phyloP scores from a whole-genome alignment of 345 rosid genomes.

The Geranium rotundifolium region DNA sequence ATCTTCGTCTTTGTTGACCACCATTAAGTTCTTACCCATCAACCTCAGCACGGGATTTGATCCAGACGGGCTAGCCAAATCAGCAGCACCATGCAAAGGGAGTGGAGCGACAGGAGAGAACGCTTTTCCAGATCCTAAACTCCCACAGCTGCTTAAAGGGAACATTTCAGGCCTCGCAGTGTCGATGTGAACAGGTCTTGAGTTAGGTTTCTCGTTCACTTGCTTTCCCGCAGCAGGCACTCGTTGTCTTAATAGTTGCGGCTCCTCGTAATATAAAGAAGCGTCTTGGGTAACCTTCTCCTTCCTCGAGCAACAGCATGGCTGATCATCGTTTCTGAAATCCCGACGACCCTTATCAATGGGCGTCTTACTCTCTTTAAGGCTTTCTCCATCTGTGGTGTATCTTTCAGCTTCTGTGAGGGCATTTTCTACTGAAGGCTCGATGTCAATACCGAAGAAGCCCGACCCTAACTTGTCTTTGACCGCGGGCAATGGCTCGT shows the following conservation, averaged over 20 bases:
- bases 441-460: slow-evolving; percentile 19
- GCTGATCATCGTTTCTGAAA: slow-evolving; percentile 37
- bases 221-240: slow-evolving; percentile 24
- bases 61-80: slow-evolving; percentile 61
- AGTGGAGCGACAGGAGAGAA: slow-evolving; percentile 14
- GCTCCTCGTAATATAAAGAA: slow-evolving; percentile 37
- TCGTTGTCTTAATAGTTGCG: slow-evolving; percentile 49
- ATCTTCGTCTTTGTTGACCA: slow-evolving; percentile 76
- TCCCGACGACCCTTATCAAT: slow-evolving; percentile 33
- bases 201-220: slow-evolving; percentile 14
- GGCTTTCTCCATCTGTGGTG: slow-evolving; percentile 21
- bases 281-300: slow-evolving; percentile 46
- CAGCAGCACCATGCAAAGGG: slow-evolving; percentile 19
- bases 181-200: slow-evolving; percentile 21
- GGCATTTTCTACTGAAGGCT: slow-evolving; percentile 10
- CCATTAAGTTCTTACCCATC: slow-evolving; percentile 96
- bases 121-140: slow-evolving; percentile 28
- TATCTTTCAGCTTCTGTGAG: slow-evolving; percentile 24
- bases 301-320: slow-evolving; percentile 87
- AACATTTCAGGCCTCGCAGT: slow-evolving; percentile 23
- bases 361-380: slow-evolving; percentile 20
- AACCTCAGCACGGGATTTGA: slow-evolving; percentile 71
- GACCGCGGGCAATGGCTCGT: slow-evolving; percentile 23
- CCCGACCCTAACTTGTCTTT: slow-evolving; percentile 28
- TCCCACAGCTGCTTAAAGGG: slow-evolving; percentile 22